A percentile compares a stretch with the other conserved stretches of the same genome.
These are phyloP conservation scores for Antitrichia curtipendula DNA, from an alignment of 225 moss, liverwort and hornwort species.

Conservation along the genomic window DNA sequence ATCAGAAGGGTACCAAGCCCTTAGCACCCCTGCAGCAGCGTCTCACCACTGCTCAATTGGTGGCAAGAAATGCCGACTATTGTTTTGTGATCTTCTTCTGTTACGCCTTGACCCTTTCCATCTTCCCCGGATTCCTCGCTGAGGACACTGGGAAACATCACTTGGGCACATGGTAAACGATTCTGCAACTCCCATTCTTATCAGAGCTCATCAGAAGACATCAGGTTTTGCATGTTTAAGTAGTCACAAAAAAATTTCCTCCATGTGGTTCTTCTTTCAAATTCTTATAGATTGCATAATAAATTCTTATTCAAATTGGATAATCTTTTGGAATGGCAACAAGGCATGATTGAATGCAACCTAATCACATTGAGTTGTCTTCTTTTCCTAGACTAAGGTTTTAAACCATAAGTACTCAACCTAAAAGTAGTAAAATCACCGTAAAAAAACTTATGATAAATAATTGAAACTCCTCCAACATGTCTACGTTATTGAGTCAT, in stretches of 20 bases:
- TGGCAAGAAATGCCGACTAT: constrained; percentile 60
- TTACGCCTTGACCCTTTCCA: constrained; percentile 57
- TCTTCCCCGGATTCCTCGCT: constrained; percentile 78
- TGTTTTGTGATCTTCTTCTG: constrained; percentile 44
- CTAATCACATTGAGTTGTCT: neutral
- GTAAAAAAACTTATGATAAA: neutral
- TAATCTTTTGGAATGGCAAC: too few species aligned
- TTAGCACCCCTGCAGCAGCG: constrained; percentile 6
- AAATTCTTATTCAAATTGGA: too few species aligned
- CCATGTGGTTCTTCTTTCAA: neutral
- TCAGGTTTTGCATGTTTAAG: neutral
- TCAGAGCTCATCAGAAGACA: neutral
- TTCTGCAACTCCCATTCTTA: neutral
- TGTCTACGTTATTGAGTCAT: neutral
- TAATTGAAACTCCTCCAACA: neutral
- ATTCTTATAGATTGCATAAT: neutral
- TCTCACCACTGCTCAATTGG: constrained; percentile 42
- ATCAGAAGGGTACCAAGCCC: neutral
- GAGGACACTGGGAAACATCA: constrained; percentile 80
- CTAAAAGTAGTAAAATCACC: neutral
- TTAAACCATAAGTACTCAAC: neutral
- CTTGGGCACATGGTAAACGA: constrained; percentile 59
- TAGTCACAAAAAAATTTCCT: neutral
- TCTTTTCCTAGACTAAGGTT: neutral
- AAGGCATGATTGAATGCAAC: neutral